Evolutionary conservation across 306 rosid genomes (phyloP).

Genomic region (Lathyrus sativus): DNA sequence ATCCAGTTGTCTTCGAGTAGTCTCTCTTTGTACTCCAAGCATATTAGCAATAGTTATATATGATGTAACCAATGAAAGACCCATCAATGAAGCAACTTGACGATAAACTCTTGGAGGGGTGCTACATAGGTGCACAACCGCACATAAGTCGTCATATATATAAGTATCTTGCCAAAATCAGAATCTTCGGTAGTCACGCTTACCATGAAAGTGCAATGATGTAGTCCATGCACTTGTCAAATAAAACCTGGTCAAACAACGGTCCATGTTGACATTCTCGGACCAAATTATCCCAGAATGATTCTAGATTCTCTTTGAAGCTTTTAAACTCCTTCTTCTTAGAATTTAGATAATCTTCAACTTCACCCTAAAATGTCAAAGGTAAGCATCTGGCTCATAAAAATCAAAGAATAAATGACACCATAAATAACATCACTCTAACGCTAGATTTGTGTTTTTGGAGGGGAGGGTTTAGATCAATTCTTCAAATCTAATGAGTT

Average conservation of each 20-base stretch:
- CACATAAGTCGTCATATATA: constrained; percentile 34
- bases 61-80: constrained; percentile 92
- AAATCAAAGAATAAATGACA: constrained; percentile 20
- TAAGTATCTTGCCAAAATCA: constrained; percentile 12
- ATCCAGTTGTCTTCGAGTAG: constrained; percentile 93
- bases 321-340: constrained; percentile 83
- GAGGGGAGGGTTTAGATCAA: no score
- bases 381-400: constrained; percentile 15
- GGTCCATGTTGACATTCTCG: constrained; percentile 94
- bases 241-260: constrained; percentile 80
- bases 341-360: constrained; percentile 89
- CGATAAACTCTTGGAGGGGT: constrained; percentile 99
- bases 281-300: constrained; percentile 84
- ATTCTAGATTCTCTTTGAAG: constrained; percentile 88
- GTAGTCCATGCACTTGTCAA: constrained; percentile 99
- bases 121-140: constrained; percentile 52
- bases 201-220: constrained; percentile 95
- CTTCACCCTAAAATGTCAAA: constrained; percentile 66
- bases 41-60: constrained; percentile 81
- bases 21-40: constrained; percentile 89
- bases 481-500: no score
- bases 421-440: no score
- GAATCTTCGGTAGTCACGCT: constrained; percentile 44
- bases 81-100: constrained; percentile 88
- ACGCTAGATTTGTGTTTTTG: no score